Evolutionary conservation across 2,329 filamentous ascomycete genomes (phyloP).

Genomic region (Dactylellina haptotyla): DNA sequence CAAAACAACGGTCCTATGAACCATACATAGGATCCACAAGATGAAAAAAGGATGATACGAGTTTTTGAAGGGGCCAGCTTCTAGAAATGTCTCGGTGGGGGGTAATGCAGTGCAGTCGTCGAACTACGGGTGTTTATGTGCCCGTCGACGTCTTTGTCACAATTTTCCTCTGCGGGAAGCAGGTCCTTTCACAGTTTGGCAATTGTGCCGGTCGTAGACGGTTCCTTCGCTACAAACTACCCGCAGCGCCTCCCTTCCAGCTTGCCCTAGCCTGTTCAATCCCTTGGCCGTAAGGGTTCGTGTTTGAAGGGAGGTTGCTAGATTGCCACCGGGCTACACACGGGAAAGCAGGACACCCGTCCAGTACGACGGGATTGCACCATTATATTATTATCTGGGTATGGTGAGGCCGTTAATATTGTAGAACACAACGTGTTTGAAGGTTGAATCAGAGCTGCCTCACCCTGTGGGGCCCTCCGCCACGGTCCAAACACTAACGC

Average conservation of each 20-base stretch:
- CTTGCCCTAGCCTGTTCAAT: background rate
- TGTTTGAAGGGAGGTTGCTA: slow-evolving; percentile 12
- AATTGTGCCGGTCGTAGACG: background rate
- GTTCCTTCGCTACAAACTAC: no score
- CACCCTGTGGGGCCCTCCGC: slow-evolving; percentile 38
- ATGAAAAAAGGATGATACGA: background rate
- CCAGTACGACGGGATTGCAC: slow-evolving; percentile 1
- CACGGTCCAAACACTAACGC: slow-evolving; percentile 10
- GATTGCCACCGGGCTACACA: slow-evolving; percentile 9
- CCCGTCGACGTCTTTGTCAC: background rate
- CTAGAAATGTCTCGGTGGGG: slow-evolving; percentile 16
- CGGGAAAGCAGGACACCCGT: slow-evolving; percentile 1
- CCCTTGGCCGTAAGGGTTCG: slow-evolving; percentile 2
- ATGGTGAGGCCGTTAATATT: background rate
- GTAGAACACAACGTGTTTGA: slow-evolving; percentile 49
- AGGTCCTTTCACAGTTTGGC: background rate
- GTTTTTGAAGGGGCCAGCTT: background rate
- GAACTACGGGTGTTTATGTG: slow-evolving; percentile 4
- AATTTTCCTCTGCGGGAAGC: background rate
- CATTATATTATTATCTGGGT: background rate
- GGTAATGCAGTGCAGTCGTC: background rate
- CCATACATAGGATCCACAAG: background rate
- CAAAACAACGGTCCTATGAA: background rate
- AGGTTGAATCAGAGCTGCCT: slow-evolving; percentile 54
- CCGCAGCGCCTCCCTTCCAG: background rate